Evolutionary conservation across 75 land plant genomes (phyloP).

Genomic region (Selaginella tamariscina): DNA sequence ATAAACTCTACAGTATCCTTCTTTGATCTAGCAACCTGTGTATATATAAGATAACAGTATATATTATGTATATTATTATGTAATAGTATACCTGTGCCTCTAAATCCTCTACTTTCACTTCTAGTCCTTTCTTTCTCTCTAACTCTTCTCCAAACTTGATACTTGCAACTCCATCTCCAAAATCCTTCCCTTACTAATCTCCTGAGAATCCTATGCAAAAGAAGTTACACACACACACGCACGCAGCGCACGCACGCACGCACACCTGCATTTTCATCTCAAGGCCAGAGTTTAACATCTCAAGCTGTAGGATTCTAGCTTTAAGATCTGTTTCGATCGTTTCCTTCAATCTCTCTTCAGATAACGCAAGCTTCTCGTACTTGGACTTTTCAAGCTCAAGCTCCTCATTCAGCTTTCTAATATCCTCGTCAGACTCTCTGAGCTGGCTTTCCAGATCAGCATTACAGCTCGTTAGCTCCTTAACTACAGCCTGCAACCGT

Average conservation of each 20-base stretch:
- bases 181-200: neutral
- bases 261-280: neutral
- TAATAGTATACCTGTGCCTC: neutral
- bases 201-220: neutral
- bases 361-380: neutral
- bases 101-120: slow-evolving; percentile 1
- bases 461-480: neutral
- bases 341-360: neutral
- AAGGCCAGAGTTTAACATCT: neutral
- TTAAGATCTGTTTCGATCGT: neutral
- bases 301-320: neutral
- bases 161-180: neutral
- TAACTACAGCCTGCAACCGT: neutral
- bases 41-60: too few species aligned
- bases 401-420: neutral
- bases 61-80: too few species aligned
- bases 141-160: neutral
- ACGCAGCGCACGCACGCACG: too few species aligned
- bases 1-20: neutral
- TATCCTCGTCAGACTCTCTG: neutral
- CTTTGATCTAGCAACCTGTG: neutral
- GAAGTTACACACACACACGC: too few species aligned
- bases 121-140: neutral
- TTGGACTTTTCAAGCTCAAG: neutral
- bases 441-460: neutral